Percentiles rank a stretch among this genome's conserved stretches.
Evolutionary conservation across 2,329 filamentous ascomycete species (phyloP).

Genomic region (Phialophora tarda): DNA sequence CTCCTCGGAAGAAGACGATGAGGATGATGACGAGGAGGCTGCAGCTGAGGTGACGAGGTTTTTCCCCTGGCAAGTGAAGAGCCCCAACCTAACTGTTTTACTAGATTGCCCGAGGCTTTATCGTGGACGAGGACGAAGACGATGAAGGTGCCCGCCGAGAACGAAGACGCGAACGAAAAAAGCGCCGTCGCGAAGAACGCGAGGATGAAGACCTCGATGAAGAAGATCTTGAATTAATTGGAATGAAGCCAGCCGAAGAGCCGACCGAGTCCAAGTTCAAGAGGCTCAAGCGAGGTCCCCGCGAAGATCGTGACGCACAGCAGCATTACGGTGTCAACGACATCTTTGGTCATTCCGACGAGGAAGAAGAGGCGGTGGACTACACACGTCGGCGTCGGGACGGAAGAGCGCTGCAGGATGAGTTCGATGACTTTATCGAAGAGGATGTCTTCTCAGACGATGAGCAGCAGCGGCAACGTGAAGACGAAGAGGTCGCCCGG

Average conservation of each 20-base stretch:
- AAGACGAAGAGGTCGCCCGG: constrained; percentile 82
- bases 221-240: constrained; percentile 94
- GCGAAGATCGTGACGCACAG: constrained; percentile 70
- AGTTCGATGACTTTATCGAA: constrained; percentile 96
- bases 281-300: constrained; percentile 88
- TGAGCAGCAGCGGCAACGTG: constrained; percentile 73
- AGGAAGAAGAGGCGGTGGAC: constrained; percentile 66
- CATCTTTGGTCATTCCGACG: constrained; percentile 96
- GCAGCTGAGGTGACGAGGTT: constrained; percentile 67
- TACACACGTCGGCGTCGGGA: constrained; percentile 48
- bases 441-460: constrained; percentile 92
- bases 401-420: constrained; percentile 70
- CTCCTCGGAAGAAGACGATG: constrained; percentile 89
- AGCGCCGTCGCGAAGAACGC: constrained; percentile 76
- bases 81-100: constrained; percentile 21
- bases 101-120: constrained; percentile 91
- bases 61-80: background rate
- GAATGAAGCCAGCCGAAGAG: constrained; percentile 67
- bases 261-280: constrained; percentile 81
- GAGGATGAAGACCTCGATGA: constrained; percentile 87
- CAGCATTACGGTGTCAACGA: constrained; percentile 77
- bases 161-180: constrained; percentile 69
- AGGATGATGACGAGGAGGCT: constrained; percentile 90
- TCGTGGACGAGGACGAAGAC: constrained; percentile 88
- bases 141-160: constrained; percentile 75